Base-by-base conservation (phyloP, 2,329 filamentous ascomycete genomes). In the Exophiala xenobiotica region DNA sequence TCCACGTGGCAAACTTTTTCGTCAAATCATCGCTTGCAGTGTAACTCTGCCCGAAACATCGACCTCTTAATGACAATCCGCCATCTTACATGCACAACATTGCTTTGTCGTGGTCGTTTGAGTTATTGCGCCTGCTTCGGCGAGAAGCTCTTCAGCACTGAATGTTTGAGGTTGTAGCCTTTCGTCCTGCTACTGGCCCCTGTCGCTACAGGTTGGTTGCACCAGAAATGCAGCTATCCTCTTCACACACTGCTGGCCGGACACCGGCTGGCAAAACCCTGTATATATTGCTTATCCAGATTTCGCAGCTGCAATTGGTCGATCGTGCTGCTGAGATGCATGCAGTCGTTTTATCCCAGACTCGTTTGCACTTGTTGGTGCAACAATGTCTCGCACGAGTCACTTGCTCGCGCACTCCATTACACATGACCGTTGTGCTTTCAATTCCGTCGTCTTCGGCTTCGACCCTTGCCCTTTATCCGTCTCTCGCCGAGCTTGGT, bases 281-380 rank as follows among this genome's bases (percentile, higher is more conserved):
- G 12, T 16, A 16, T 35, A 4, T 16, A 12, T 35, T 7, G 31
- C 31, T 16, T 35, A 16, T 5, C n/a, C 31, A 35, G 31, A 3
- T 35, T 16, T 14, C 18, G 31, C 31, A 35, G 8, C 5, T 35
- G 31, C 31, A 35, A 35, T 16, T 35, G 31, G 31, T 35, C 18
- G 31, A 35, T 5, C 18, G 31, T 35, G 12, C 23, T 4, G 38
- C 38, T 11, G 38, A 12, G 14, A 40, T 24, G 20, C 22, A 14
- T 23, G n/a, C 38, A 22, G n/a, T 22, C 38, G 38, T 23, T 22
- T n/a, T 24, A 22, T 40, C 38, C 37, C 38, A 12, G 19, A 20
- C 38, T 40, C 23, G 38, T 40, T 40, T 40, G 38, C 38, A 40
- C 38, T 40, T 40, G n/a, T 22, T n/a, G 19, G 38, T 40, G 19